Evolutionary conservation across 2,329 filamentous ascomycete species (phyloP).

Genomic region (Metarhizium anisopliae): DNA sequence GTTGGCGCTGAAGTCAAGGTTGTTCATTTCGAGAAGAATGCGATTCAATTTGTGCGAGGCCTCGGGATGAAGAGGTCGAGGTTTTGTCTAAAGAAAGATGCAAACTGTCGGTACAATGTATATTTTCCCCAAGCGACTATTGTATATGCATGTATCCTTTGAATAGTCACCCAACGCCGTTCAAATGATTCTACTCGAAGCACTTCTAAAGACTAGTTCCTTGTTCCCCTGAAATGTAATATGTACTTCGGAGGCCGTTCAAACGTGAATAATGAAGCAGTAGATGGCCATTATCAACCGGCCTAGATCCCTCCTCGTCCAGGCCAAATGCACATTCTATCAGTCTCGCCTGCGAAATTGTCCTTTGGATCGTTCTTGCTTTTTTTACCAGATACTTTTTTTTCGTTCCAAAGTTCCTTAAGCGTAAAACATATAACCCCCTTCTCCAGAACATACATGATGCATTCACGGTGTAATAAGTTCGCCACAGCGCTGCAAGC

Average conservation of each 20-base stretch:
- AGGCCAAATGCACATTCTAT: neutral
- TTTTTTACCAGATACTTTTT: neutral
- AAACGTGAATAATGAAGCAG: neutral
- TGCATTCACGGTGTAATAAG: neutral
- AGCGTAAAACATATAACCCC: neutral
- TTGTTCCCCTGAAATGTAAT: neutral
- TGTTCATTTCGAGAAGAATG: neutral
- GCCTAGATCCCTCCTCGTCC: neutral
- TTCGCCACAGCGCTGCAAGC: neutral
- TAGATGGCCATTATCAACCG: neutral
- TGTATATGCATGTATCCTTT: neutral
- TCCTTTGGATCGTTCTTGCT: neutral
- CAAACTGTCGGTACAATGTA: constrained; percentile 3
- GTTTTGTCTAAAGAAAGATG: neutral
- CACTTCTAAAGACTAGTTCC: neutral
- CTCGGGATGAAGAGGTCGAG: neutral
- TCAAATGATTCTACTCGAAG: neutral
- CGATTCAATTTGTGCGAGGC: too few species aligned
- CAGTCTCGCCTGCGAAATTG: neutral
- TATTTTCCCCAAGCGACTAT: neutral
- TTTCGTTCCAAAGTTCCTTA: neutral
- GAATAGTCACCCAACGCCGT: neutral
- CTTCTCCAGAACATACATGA: neutral
- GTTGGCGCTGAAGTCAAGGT: neutral
- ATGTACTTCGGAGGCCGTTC: neutral